These are phyloP conservation scores for Beauveria varroae DNA, from an alignment of 2,329 filamentous ascomycete genomes.

Conservation along the genomic window DNA sequence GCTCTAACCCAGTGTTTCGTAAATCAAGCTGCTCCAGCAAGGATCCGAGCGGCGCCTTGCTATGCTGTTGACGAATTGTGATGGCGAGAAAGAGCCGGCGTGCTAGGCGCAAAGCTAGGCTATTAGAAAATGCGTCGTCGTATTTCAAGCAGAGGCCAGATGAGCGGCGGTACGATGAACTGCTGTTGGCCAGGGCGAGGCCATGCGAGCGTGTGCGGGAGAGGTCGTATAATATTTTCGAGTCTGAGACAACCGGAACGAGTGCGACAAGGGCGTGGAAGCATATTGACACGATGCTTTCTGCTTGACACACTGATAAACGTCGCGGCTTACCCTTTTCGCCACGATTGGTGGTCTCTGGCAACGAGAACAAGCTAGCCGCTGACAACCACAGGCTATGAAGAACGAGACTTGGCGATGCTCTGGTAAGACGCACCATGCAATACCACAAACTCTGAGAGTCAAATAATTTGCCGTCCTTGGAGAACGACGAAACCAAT, in stretches of 20 bases:
- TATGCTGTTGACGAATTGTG: constrained; percentile 42
- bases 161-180: constrained; percentile 38
- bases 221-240: constrained; percentile 47
- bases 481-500: constrained; percentile 50
- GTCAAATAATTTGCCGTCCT: constrained; percentile 45
- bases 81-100: constrained; percentile 52
- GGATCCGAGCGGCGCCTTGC: constrained; percentile 39
- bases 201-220: constrained; percentile 52
- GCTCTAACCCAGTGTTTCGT: constrained; percentile 35
- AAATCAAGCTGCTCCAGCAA: constrained; percentile 48
- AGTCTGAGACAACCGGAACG: constrained; percentile 42
- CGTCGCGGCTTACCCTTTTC: neutral
- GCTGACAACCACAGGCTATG: constrained; percentile 59
- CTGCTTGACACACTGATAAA: constrained; percentile 37
- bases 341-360: constrained; percentile 23
- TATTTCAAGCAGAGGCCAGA: constrained; percentile 48
- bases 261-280: constrained; percentile 55
- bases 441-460: constrained; percentile 57
- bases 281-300: constrained; percentile 50
- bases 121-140: constrained; percentile 55
- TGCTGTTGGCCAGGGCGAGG: constrained; percentile 39
- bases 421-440: constrained; percentile 51
- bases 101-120: constrained; percentile 51
- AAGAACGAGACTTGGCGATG: constrained; percentile 50
- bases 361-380: constrained; percentile 49